Base-by-base conservation (phyloP, 2,329 filamentous ascomycete species). In the Elsinoe ampelina region DNA sequence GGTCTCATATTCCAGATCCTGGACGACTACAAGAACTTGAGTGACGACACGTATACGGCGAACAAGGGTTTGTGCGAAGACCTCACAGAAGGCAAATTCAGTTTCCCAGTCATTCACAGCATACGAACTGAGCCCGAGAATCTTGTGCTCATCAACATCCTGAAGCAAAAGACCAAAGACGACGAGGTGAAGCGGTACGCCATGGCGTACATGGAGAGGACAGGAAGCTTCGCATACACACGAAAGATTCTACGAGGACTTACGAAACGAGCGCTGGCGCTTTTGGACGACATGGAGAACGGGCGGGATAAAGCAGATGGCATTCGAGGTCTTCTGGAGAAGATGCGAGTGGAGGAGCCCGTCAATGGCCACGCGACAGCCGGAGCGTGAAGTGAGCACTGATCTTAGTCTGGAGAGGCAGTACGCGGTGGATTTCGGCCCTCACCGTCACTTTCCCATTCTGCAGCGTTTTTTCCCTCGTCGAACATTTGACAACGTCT, bases 11-110 rank as follows among this genome's bases (percentile, higher is more conserved):
- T 90, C 77, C 89, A 95, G 72, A 93, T 95, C 72, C 82, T 87
- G 64, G 88, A 92, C 75, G 93, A 98, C 78, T 95, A 95, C 74
- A 83, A 90, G 71, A 97, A 97, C 70, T 82, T 98, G 42, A 72
- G 71, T 55, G 68, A 74, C 39, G 67, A 71, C 2, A 70, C 66
- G 66, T 96, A 96, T 76, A 84, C 84, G 36, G 77, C 86, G 61
- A 92, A 95, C 71, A 97, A 97, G 75, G 93, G 92, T 51, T 81
- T 95, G 63, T 95, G 89, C 71, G 92, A 97, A 75, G 93, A 97
- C 72, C 74, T 97, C 64, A 96, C 90, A 1, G 93, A 97, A 74
- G 92, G 92, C 61, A 97, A 97, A 77, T 96, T 96, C 75, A 92
- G 86, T 22, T 96, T 96, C 69, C 90, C 91, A 39, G 85, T 97